Evolutionary conservation across 768 basidiomycete genomes (phyloP), one percentile per base, ranked within the genome.

Genomic region (Ramaria rubella): DNA sequence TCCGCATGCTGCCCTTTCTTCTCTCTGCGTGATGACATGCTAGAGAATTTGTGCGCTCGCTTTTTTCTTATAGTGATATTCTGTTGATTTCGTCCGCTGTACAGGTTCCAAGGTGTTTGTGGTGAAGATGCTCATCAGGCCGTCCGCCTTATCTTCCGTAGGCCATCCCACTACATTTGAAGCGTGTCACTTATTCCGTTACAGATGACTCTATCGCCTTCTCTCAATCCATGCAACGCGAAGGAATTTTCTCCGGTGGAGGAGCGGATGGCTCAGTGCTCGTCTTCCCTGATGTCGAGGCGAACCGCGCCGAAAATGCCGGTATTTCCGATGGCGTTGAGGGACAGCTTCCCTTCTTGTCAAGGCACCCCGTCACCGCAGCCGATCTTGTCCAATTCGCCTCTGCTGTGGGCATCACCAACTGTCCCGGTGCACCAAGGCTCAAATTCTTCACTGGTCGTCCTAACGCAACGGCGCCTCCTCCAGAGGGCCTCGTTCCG

Each of bases 211-310:
- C 46, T 14, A 49, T 49, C 24, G 24, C 46, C 6, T 49, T n/a
- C 19, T 49, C 46, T 5, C 6, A 9, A 5, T 5, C 24, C n/a
- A 5, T 43, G 40, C n/a, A n/a, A n/a, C 40, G 8, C 8, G 6
- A 49, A 23, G 46, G 46, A 15, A 17, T 12, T 17, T 21, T 17
- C 17, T 5, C 24, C 24, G 55, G 55, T 40, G 55, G 55, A 30
- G 55, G 55, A 52, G 55, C 55, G 11, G 55, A 57, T 46, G 55
- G 55, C 17, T 54, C 50, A n/a, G 34, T 51, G 19, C 42, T 57
- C 55, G 19, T 38, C 26, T 57, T 57, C 55, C 50, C 33, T 14
- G 51, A 58, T 19, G 48, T 51, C 31, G 57, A 58, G 40, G 52
- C 49, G 7, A 43, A 27, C 51, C 53, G 36, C 57, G 11, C 7